Evolutionary conservation across 2,329 filamentous ascomycete species (phyloP), one percentile per base, ranked within the genome.

Genomic region (Sclerotiophoma versabilis): DNA sequence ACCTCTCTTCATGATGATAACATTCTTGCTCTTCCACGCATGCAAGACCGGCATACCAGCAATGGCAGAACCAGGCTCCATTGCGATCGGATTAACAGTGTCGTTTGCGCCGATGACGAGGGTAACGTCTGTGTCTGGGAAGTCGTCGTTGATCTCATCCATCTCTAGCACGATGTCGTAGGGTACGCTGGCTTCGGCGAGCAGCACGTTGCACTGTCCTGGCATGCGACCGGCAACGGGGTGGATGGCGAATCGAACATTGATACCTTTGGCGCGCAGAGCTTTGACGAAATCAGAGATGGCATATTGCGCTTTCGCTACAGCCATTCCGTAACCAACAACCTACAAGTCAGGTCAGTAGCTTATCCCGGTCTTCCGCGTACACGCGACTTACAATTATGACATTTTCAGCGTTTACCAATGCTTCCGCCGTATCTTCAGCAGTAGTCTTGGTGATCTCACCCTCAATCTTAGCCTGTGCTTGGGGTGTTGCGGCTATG

Each of bases 131-230:
- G 92, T 96, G 23, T 95, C 89, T 6, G 82, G 76, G 73, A 96
- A 96, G 68, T 96, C 92, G 59, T 96, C 92, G 74, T 96, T 96
- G 77, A 96, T 96, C 79, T 96, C 92, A 65, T 96, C 92, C 92
- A 96, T 96, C 77, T 96, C 92, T 38, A 96, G 82, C 23, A 96
- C 92, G 50, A 96, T 93, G 65, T 96, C 92, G 68, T 96, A 96
- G 2, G 91, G 91, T 25, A 96, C 92, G 27, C 84, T 88, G 1
- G 92, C 92, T 74, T 96, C 92, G 0, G 92, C 92, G 12, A 96
- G 85, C 2, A 96, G 81, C 4, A 96, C 92, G 68, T 96, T 96
- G 78, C 92, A 96, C 76, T 96, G 92, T 0, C 92, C 92, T 0
- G 92, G 92, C 92, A 96, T 96, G 26, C 92, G 86, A 10, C 92